Base-by-base conservation (phyloP, 2,329 filamentous ascomycete species). In the Karstenula rhodostoma region DNA sequence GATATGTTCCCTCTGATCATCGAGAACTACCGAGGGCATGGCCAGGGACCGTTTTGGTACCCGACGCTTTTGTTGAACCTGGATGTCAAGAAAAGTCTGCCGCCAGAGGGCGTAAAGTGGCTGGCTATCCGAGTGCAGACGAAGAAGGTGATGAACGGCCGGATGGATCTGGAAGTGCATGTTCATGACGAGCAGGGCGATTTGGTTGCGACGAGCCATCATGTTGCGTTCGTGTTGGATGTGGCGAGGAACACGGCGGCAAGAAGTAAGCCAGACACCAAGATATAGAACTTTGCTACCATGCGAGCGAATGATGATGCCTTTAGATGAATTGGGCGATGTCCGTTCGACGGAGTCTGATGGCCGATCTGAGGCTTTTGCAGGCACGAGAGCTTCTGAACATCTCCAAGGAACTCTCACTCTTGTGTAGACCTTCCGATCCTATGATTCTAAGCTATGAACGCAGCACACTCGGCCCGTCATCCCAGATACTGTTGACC, bases 31-130 rank as follows among this genome's bases (percentile, higher is more conserved):
- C 73, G 71, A 40, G 77, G 77, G 3, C 63, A 73, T 22, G 66
- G 54, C 1, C 64, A 73, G 54, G 73, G 72, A 56, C 75, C 72
- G 22, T 87, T 87, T 67, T 93, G 90, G 91, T 93, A 92, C 73
- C 91, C 91, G 0, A 96, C 92, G 0, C 59, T 96, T 1, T 80
- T 89, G 19, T 78, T 95, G 72, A 93, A 91, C 73, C 70, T 96
- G 23, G 92, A 96, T 63, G 81, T 93, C 42, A 95, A 94, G 81
- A 91, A 90, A 73, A 75, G 83, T 7, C 74, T 96, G 47, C 90
- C 91, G 0, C 78, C 80, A 4, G 85, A 86, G 44, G 91, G 92
- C 0, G 86, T 87, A 1, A 88, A 92, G 73, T 95, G 90, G 88
- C 73, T 96, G 56, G 89, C 89, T 68, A 81, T 88, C 43, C 83